Evolutionary conservation across 768 basidiomycete genomes (phyloP), one percentile per base, ranked within the genome.

Genomic region (Termitomyces sp.): DNA sequence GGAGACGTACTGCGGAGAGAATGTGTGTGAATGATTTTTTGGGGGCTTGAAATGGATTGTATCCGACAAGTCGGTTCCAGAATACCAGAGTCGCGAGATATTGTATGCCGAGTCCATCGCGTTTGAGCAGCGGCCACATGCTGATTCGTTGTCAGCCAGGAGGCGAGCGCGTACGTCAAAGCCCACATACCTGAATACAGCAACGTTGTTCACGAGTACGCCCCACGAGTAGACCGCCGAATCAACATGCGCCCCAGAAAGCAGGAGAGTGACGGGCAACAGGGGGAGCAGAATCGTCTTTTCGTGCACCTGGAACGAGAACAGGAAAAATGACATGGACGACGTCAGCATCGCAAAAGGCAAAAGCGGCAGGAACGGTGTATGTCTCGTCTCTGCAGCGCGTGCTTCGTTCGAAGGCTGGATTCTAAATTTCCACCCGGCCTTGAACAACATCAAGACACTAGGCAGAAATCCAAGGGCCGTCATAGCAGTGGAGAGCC

Each of bases 281-380:
- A 98, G 77, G 3, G 95, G 93, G 1, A 98, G 68, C 18, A 97
- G 69, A 43, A 98, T 91, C 3, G 89, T 88, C 77, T 97, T 98
- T 72, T 98, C 95, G 71, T 97, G 95, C 41, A 95, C 95, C 67
- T 97, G 95, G 72, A 96, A 96, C 6, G 94, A 95, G 76, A 96
- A 95, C 35, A 98, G 77, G 76, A 96, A 98, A 80, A 98, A 97
- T 9, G 94, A 89, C 78, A 98, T 82, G 0, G 91, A 89, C 1
- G 85, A 87, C 7, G 84, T 86, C 61, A 94, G 81, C 30, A 97
- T 78, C 2, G 90, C 86, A 63, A 91, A 89, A 0, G 89, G 90
- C 4, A 98, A 79, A 2, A 98, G 76, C 0, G 84, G 79, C 26
- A 89, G 72, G 30, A 89, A 77, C 4, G 77, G 76, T 0, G 83